Evolutionary conservation across 805 yeast genomes (phyloP), one percentile per base, ranked within the genome.

Genomic region (Ogataea philodendri): DNA sequence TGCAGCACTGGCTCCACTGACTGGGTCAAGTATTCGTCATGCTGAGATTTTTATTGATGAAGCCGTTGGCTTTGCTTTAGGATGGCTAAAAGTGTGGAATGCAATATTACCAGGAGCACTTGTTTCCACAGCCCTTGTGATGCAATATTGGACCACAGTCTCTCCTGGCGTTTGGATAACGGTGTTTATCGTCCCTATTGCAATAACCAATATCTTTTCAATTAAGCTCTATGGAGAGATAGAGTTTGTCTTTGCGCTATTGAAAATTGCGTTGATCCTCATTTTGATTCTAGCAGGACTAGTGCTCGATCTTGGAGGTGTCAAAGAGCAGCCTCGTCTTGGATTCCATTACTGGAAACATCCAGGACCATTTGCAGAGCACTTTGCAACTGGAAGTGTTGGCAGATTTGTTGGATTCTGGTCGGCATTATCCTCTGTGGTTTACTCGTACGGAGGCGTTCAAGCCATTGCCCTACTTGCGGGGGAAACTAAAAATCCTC

Each of bases 231-330:
- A 51, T 30, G 65, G 62, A 31, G 78, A 72, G 48, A 63, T 70
- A 30, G 84, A 75, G 46, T 81, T 75, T 57, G 78, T 78, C 76
- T 67, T 75, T 41, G 76, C 81, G 0, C 44, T 68, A 10, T 59
- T 81, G 54, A 81, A 81, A 54, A 76, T 82, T 14, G 39, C 76
- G 25, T 70, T 82, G 25, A 72, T 82, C 50, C 46, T 76, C 16
- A 83, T 84, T 8, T 60, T 78, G 37, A 71, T 78, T 42, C 52
- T 78, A 21, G 57, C 69, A 30, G 70, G 76, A 43, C 59, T 73
- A 52, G 65, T 73, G 24, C 71, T 76, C 42, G 73, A 74, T 39
- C 69, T 75, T 48, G 84, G 83, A 36, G 83, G 83, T 42, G 79
- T 74, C 32, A 80, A 81, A 41, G 65, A 54, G 57, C 39, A 37